Base-by-base conservation (phyloP, 2,329 filamentous ascomycete genomes). In the Sordariomycetes sp. region DNA sequence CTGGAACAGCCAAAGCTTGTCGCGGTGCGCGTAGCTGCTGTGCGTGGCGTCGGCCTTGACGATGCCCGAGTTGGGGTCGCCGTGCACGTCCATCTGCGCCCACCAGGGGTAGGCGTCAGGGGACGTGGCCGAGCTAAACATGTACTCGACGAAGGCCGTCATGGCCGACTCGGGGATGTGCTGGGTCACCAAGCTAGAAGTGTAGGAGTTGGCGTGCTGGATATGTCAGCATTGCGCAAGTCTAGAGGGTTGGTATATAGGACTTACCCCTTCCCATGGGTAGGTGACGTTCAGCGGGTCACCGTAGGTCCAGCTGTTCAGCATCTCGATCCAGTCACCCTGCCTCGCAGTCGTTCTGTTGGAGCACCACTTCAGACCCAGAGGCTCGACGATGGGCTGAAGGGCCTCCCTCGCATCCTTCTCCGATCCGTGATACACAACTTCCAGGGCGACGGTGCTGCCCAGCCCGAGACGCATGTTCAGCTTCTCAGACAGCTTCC, bases 1-100 rank as follows among this genome's bases (percentile, higher is more conserved):
- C 45, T 75, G 66, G 32, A 63, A 68, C 3, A 75, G 61, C 2
- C 70, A 58, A 14, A 72, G 58, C 45, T 64, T 60, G 34, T 62
- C 54, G 18, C 58, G 59, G 42, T 64, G 59, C 0, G 52, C 46
- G 42, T 59, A 67, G 3, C 62, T 51, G 2, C 57, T 56, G 7
- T 45, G 44, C 7, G 46, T 20, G 1, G 40, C 37, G 0, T 41
- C 19, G 3, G 55, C 30, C 1, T 50, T 40, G 2, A 57, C 45
- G 23, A 64, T 47, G 39, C 52, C 58, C 2, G 61, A 60, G 42
- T 58, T 58, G 21, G 40, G 35, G 4, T 54, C 56, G 33, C 52
- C 53, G 16, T 52, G 51, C 30, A 55, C 36, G 39, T 57, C 51
- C 23, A 55, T 42, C 4, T 40, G 39, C 7, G 35, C 21, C 35